phyloP scores from a whole-genome alignment of 306 rosid species.

The Erythrophleum fordii region DNA sequence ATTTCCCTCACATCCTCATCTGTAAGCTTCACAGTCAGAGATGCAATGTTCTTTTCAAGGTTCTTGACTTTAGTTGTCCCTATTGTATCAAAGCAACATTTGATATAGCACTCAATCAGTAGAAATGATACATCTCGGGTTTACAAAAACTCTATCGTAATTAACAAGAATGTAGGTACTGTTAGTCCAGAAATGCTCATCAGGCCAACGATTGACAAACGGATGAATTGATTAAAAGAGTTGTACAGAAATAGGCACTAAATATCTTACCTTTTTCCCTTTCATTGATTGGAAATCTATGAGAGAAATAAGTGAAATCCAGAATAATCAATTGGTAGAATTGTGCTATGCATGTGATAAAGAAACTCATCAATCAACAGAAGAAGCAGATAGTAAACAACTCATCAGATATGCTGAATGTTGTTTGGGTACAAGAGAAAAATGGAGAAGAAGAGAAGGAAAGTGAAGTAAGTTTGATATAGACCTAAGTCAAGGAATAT shows the following conservation, averaged over 20 bases:
- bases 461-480: background rate
- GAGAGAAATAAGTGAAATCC: background rate
- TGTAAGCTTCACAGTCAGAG: constrained; percentile 64
- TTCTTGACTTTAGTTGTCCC: constrained; percentile 70
- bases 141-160: background rate
- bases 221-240: background rate
- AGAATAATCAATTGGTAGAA: constrained; percentile 3
- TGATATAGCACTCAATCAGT: constrained; percentile 21
- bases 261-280: background rate
- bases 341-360: background rate
- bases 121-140: constrained; percentile 17
- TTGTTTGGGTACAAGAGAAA: background rate
- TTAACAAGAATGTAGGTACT: constrained; percentile 22
- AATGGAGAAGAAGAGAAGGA: background rate
- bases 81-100: constrained; percentile 35
- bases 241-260: background rate
- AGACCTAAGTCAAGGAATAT: background rate
- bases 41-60: constrained; percentile 66
- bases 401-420: background rate
- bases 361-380: background rate
- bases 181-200: background rate
- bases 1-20: constrained; percentile 60
- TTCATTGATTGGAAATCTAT: constrained; percentile 1
- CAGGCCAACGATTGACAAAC: background rate
- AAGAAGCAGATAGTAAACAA: no score